These are phyloP conservation scores for bread wheat (Triticum aestivum) DNA, from an alignment of 176 grass and related monocot genomes.

Conservation along the genomic window IWGSC_CS_RefSeq_v2.1 NC_057813.1:491468617-491469116, in stretches of 20 bases:
- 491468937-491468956: too few relatives aligned
- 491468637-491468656: too few relatives aligned
- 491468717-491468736: not conserved
- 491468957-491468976: too few relatives aligned
- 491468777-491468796: not conserved
- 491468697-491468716: not conserved
- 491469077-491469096: slow-evolving; percentile 63
- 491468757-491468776: too few relatives aligned
- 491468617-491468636: too few relatives aligned
- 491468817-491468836: not conserved
- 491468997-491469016: not conserved
- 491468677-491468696: not conserved
- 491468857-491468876: not conserved
- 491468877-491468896: not conserved
- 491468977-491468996: too few relatives aligned
- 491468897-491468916: too few relatives aligned
- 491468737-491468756: not conserved
- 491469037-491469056: slow-evolving; percentile 23
- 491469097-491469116: slow-evolving; percentile 96
- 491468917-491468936: too few relatives aligned
- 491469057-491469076: slow-evolving; percentile 26
- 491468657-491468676: not conserved
- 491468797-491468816: not conserved
- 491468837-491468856: not conserved
- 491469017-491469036: slow-evolving; percentile 6